Conservation (phyloP, 2,329 filamentous ascomycete species). For the Knoxdaviesia capensis region DNA sequence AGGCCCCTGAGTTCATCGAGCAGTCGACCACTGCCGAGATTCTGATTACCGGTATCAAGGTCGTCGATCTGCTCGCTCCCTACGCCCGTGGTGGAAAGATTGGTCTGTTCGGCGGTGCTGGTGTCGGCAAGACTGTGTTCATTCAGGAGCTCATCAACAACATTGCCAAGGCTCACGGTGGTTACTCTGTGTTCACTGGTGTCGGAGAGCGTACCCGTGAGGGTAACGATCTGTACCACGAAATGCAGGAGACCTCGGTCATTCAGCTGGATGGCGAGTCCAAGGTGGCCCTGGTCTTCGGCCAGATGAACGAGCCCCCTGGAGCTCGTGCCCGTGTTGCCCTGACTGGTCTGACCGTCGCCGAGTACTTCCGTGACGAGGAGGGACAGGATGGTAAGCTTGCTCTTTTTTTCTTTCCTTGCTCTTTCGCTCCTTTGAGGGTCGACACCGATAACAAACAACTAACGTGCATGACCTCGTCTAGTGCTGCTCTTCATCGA, state of each 20-base stretch:
- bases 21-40: constrained; percentile 95
- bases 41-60: constrained; percentile 98
- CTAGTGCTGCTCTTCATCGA: constrained; percentile 96
- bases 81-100: constrained; percentile 99
- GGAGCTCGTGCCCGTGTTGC: constrained; percentile 99
- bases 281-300: constrained; percentile 98
- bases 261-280: constrained; percentile 98
- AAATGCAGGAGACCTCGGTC: constrained; percentile 99
- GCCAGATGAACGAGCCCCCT: constrained; percentile 99
- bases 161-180: constrained; percentile 99
- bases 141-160: constrained; percentile 99
- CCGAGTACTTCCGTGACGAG: constrained; percentile 61
- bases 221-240: constrained; percentile 99
- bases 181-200: constrained; percentile 99
- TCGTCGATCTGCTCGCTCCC: constrained; percentile 94
- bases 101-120: constrained; percentile 99
- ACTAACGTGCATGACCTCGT: background rate
- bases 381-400: constrained; percentile 69
- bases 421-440: background rate
- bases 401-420: constrained; percentile 5
- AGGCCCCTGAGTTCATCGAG: constrained; percentile 79
- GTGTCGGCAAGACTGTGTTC: constrained; percentile 99
- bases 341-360: constrained; percentile 68
- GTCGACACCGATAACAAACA: background rate
- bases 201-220: constrained; percentile 99